Conservation (phyloP, 768 basidiomycete species). For the Mycena albidolilacea region DNA sequence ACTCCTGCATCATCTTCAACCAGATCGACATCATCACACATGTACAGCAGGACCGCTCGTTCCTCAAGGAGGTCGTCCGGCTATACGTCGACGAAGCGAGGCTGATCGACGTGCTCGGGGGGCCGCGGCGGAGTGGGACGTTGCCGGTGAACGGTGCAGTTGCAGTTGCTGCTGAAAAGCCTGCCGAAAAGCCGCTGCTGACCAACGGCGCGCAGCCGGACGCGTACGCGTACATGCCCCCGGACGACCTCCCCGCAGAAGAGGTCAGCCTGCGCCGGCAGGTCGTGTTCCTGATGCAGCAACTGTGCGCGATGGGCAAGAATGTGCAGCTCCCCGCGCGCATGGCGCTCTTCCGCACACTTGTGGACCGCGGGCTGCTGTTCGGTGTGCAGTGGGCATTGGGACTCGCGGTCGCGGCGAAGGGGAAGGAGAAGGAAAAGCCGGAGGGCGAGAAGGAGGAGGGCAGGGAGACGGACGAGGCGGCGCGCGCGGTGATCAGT, state of each 20-base stretch:
- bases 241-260: conserved; percentile 67
- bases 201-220: conserved; percentile 37
- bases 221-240: conserved; percentile 69
- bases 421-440: too few relatives aligned
- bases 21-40: conserved; percentile 98
- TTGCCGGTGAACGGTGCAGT: conserved; percentile 56
- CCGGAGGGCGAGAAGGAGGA: too few relatives aligned
- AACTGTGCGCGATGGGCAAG: conserved; percentile 96
- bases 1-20: conserved; percentile 98
- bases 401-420: conserved; percentile 55
- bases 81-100: conserved; percentile 83
- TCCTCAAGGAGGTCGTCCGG: conserved; percentile 84
- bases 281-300: conserved; percentile 90
- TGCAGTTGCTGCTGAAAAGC: conserved; percentile 45
- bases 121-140: conserved; percentile 50
- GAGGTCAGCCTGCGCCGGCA: conserved; percentile 76
- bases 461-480: conserved; percentile 62
- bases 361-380: conserved; percentile 91
- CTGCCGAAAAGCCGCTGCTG: conserved; percentile 52
- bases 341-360: conserved; percentile 85
- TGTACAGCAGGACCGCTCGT: conserved; percentile 82
- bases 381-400: conserved; percentile 96
- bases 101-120: conserved; percentile 55
- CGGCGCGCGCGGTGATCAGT: conserved; percentile 73
- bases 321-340: conserved; percentile 93